A percentile compares a stretch with the other conserved stretches of the same genome.
Conservation (phyloP, 2,329 filamentous ascomycete genomes). For the Colletotrichum cordylinicola region DNA sequence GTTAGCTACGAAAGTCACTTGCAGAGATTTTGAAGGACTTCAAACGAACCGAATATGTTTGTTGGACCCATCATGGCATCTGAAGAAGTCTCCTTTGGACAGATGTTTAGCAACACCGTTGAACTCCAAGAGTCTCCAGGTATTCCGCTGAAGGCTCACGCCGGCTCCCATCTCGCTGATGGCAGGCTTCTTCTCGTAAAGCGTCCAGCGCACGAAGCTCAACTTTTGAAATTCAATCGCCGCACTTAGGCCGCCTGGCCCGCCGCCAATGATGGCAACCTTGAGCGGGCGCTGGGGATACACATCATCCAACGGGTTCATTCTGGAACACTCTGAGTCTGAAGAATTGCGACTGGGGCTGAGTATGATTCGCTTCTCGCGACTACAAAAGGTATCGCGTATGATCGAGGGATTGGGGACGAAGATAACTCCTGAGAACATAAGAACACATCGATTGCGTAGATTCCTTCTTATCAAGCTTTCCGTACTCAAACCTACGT, state of each 20-base stretch:
- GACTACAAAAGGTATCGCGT: neutral
- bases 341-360: neutral
- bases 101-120: neutral
- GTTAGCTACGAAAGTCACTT: neutral
- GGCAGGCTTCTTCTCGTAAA: neutral
- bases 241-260: neutral
- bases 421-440: neutral
- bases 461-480: neutral
- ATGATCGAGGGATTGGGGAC: neutral
- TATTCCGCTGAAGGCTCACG: neutral
- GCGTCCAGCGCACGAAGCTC: neutral
- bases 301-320: neutral
- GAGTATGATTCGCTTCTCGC: neutral
- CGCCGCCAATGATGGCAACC: neutral
- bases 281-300: neutral
- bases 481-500: neutral
- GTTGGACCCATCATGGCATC: neutral
- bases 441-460: neutral
- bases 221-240: neutral
- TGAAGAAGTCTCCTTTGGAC: neutral
- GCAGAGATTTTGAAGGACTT: neutral
- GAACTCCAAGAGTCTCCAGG: neutral
- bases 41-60: neutral
- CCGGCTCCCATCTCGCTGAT: neutral
- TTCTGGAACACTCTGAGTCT: neutral